Evolutionary conservation across 805 yeast genomes (phyloP).

Genomic region (Komagataella ulmi): DNA sequence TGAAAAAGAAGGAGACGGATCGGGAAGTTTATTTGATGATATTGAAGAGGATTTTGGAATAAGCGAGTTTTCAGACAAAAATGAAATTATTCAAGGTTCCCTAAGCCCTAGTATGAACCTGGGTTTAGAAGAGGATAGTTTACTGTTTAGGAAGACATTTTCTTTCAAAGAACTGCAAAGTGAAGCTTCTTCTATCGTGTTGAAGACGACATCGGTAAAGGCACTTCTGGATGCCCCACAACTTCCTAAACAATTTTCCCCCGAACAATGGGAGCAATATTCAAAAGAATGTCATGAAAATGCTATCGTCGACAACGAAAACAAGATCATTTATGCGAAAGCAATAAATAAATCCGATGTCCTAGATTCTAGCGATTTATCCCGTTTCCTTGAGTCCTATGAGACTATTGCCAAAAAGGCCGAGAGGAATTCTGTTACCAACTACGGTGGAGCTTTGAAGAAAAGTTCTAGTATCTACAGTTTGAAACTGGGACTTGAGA

Average conservation of each 20-base stretch:
- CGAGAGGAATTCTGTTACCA: not conserved
- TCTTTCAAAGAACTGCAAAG: slow-evolving; percentile 28
- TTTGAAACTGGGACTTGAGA: not conserved
- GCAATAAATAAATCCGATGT: not conserved
- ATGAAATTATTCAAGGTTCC: slow-evolving; percentile 2
- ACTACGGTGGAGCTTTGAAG: not conserved
- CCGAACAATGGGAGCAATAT: not conserved
- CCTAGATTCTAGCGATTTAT: not conserved
- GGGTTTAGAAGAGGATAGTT: slow-evolving; percentile 3
- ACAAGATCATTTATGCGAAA: not conserved
- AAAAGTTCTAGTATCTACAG: not conserved
- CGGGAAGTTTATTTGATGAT: slow-evolving; percentile 19
- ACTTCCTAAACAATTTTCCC: not conserved
- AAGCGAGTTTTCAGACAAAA: slow-evolving; percentile 40
- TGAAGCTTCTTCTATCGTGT: slow-evolving; percentile 20
- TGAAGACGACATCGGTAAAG: slow-evolving; percentile 10
- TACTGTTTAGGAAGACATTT: slow-evolving; percentile 27
- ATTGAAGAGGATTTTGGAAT: slow-evolving; percentile 47
- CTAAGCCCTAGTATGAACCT: not conserved
- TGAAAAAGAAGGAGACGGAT: slow-evolving; percentile 11
- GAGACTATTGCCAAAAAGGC: not conserved
- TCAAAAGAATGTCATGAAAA: not conserved
- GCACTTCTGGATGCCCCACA: not conserved
- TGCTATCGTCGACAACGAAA: not conserved
- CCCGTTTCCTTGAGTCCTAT: not conserved